Evolutionary conservation across 768 basidiomycete genomes (phyloP).

Genomic region (Leccinum aurantiacum): DNA sequence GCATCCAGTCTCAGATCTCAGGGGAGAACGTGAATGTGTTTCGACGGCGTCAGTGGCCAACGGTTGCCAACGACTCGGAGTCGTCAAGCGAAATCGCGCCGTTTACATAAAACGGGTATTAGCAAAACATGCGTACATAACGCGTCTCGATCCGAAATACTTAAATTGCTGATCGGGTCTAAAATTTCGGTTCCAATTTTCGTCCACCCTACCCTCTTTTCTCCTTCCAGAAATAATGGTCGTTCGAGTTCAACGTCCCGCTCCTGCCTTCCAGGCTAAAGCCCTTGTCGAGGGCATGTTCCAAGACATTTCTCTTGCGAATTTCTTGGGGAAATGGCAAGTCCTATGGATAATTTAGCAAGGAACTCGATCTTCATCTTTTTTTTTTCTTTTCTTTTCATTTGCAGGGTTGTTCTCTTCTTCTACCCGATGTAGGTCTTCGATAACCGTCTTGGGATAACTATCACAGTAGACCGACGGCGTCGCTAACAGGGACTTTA

Average conservation of each 20-base stretch:
- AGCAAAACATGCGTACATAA: conserved; percentile 31
- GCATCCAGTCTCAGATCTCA: no score
- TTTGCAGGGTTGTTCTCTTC: conserved; percentile 80
- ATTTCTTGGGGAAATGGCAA: conserved; percentile 83
- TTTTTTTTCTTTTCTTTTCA: neutral
- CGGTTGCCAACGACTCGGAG: no score
- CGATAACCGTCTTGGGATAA: neutral
- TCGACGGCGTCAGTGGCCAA: no score
- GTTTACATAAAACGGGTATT: neutral
- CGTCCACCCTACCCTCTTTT: neutral
- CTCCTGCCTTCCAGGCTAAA: conserved; percentile 75
- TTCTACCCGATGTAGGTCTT: conserved; percentile 87
- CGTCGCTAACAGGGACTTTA: conserved; percentile 64
- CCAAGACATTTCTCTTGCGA: conserved; percentile 69
- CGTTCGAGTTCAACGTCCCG: conserved; percentile 78
- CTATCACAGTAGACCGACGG: neutral
- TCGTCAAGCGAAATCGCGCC: neutral
- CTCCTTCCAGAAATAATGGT: conserved; percentile 26
- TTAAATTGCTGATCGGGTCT: conserved; percentile 13
- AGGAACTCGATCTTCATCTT: neutral
- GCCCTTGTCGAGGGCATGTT: conserved; percentile 78
- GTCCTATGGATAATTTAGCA: neutral
- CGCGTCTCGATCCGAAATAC: conserved; percentile 22
- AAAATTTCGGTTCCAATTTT: neutral
- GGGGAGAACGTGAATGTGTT: no score